Evolutionary conservation across 2,329 filamentous ascomycete genomes (phyloP).

Genomic region (Aspergillus sp.): DNA sequence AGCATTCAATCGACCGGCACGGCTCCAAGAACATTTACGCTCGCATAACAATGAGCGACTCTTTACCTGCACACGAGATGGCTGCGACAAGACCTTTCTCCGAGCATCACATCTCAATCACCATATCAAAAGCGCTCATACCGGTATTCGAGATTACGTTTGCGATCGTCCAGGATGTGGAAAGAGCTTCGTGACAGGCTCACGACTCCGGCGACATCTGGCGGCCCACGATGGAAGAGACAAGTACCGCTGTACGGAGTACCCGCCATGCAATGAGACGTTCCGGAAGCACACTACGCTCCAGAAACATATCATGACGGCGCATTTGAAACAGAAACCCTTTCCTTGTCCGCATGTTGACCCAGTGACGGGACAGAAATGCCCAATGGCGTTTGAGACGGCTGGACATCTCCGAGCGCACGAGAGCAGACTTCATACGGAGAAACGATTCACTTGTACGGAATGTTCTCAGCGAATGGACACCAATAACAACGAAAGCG

Average conservation of each 20-base stretch:
- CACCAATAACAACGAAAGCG: slow-evolving; percentile 7
- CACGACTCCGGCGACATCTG: slow-evolving; percentile 67
- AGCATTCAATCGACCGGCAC: slow-evolving; percentile 78
- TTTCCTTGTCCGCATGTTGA: slow-evolving; percentile 63
- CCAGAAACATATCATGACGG: slow-evolving; percentile 70
- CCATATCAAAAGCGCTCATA: slow-evolving; percentile 78
- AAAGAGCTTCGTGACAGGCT: slow-evolving; percentile 75
- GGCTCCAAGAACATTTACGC: slow-evolving; percentile 70
- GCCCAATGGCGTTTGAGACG: slow-evolving; percentile 66
- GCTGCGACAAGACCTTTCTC: slow-evolving; percentile 76
- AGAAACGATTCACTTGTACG: slow-evolving; percentile 67
- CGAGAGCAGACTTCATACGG: slow-evolving; percentile 61
- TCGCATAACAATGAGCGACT: slow-evolving; percentile 81
- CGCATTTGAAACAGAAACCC: slow-evolving; percentile 65
- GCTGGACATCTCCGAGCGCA: slow-evolving; percentile 66
- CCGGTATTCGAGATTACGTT: slow-evolving; percentile 59
- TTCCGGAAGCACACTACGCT: slow-evolving; percentile 87
- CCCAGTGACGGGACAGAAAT: slow-evolving; percentile 48
- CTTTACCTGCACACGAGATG: slow-evolving; percentile 62
- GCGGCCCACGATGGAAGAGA: slow-evolving; percentile 73
- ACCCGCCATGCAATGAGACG: slow-evolving; percentile 62
- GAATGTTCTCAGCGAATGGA: slow-evolving; percentile 53
- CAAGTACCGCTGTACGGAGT: slow-evolving; percentile 65
- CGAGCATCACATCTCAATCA: slow-evolving; percentile 80
- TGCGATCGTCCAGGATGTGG: slow-evolving; percentile 68